Evolutionary conservation across 441 rosid species (phyloP).

Genomic region (Caryocar brasiliense): DNA sequence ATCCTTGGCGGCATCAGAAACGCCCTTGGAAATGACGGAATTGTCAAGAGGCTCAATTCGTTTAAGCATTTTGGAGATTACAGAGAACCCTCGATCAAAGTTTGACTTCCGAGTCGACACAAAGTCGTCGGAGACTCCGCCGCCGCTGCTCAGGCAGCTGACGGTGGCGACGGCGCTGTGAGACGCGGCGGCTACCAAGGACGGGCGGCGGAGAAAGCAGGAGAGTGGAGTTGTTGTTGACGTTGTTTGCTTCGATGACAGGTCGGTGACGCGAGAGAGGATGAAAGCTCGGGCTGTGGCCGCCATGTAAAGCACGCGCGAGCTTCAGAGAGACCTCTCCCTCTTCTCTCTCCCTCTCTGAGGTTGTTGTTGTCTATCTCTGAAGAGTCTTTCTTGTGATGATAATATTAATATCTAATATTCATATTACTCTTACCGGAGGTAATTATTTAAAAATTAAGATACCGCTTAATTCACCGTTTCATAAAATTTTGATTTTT

Average conservation of each 20-base stretch:
- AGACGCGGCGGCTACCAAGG: not conserved
- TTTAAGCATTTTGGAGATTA: conserved; percentile 61
- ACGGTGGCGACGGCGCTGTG: conserved; percentile 13
- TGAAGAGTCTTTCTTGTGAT: no score
- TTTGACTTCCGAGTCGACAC: conserved; percentile 66
- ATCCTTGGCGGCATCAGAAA: conserved; percentile 71
- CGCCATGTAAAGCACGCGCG: conserved; percentile 41
- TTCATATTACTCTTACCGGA: no score
- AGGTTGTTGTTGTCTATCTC: no score
- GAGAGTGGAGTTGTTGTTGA: conserved; percentile 4
- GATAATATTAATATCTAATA: no score
- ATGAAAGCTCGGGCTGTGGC: conserved; percentile 50
- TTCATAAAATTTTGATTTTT: no score
- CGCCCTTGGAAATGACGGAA: conserved; percentile 57
- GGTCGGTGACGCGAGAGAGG: conserved; percentile 35
- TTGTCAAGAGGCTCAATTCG: conserved; percentile 70
- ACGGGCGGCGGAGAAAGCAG: conserved; percentile 13
- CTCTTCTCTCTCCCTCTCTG: conserved; percentile 7
- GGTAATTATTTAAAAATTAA: no score
- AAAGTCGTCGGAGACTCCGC: conserved; percentile 64
- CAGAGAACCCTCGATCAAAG: conserved; percentile 59
- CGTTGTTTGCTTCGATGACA: conserved; percentile 8
- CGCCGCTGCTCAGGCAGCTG: conserved; percentile 53
- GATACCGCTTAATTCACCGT: no score
- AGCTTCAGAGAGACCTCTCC: conserved; percentile 1